phyloP scores from a whole-genome alignment of 2,329 filamentous ascomycete genomes.

The Phialophora tarda region DNA sequence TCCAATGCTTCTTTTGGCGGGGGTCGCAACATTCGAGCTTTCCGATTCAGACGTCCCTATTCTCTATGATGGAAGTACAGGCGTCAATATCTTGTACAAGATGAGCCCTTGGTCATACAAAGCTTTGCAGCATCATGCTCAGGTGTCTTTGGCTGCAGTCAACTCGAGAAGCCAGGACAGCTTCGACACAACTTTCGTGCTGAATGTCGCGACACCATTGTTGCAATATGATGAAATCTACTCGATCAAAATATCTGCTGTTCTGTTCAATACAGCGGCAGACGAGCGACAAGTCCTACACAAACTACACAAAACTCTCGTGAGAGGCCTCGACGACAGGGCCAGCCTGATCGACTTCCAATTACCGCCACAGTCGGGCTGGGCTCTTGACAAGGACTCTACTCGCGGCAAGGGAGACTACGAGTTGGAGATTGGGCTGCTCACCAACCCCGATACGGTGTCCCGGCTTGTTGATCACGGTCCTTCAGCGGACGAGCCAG shows the following conservation, averaged over 20 bases:
- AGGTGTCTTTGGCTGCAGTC: constrained; percentile 73
- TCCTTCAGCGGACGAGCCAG: constrained; percentile 82
- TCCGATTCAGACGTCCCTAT: constrained; percentile 64
- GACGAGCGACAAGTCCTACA: constrained; percentile 38
- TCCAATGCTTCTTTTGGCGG: constrained; percentile 59
- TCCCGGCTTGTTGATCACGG: constrained; percentile 83
- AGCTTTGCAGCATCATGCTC: constrained; percentile 75
- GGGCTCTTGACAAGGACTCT: constrained; percentile 51
- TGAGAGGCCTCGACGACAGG: constrained; percentile 75
- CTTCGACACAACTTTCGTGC: constrained; percentile 84
- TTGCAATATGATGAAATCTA: constrained; percentile 63
- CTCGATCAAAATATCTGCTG: constrained; percentile 40
- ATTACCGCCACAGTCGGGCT: constrained; percentile 44
- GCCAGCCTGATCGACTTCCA: constrained; percentile 70
- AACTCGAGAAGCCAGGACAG: constrained; percentile 76
- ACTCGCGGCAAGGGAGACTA: constrained; percentile 42
- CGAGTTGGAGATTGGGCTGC: constrained; percentile 67
- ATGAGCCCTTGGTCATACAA: constrained; percentile 85
- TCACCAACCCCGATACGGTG: constrained; percentile 74
- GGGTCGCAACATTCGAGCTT: constrained; percentile 47
- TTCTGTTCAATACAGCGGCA: constrained; percentile 14
- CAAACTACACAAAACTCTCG: constrained; percentile 69
- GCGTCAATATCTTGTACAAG: constrained; percentile 85
- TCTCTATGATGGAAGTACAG: constrained; percentile 75
- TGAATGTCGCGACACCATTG: constrained; percentile 58